Conservation (phyloP, 345 rosid genomes). For the Gossypium arboreum region DNA sequence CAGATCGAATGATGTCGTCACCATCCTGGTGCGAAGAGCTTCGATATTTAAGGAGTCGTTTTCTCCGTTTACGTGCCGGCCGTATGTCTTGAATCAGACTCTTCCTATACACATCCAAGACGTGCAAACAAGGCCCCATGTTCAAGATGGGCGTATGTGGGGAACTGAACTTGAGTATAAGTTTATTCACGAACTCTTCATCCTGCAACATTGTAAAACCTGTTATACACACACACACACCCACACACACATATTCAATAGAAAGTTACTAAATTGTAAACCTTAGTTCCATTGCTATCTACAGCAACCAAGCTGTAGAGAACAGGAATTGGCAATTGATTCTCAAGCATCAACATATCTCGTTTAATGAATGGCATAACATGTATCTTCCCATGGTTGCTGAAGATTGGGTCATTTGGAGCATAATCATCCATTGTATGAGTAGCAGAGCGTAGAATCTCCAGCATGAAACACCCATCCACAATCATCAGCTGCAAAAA, state of each 20-base stretch:
- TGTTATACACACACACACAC: too few species aligned
- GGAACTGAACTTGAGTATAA: conserved; percentile 34
- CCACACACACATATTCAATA: too few species aligned
- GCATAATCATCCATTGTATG: conserved; percentile 26
- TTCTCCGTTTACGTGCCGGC: not conserved
- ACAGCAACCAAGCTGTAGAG: conserved; percentile 27
- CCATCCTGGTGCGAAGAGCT: not conserved
- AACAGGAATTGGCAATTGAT: conserved; percentile 42
- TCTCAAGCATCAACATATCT: conserved; percentile 54
- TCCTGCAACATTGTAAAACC: conserved; percentile 25
- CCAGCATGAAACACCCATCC: conserved; percentile 53
- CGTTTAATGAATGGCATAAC: conserved; percentile 34
- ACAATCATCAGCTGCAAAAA: conserved; percentile 42
- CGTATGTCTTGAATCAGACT: conserved; percentile 16
- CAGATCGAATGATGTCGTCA: conserved; percentile 27
- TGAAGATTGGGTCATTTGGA: conserved; percentile 40
- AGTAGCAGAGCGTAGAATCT: conserved; percentile 24
- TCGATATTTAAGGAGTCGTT: not conserved
- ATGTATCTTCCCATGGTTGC: conserved; percentile 35
- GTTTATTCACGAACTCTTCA: conserved; percentile 26
- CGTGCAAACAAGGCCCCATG: conserved; percentile 37
- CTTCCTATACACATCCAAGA: conserved; percentile 34
- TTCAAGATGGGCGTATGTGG: conserved; percentile 5
- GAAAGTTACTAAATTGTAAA: not conserved
- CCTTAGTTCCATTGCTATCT: conserved; percentile 26